Conservation (phyloP, 2,329 filamentous ascomycete species). For the Fusarium begoniae region DNA sequence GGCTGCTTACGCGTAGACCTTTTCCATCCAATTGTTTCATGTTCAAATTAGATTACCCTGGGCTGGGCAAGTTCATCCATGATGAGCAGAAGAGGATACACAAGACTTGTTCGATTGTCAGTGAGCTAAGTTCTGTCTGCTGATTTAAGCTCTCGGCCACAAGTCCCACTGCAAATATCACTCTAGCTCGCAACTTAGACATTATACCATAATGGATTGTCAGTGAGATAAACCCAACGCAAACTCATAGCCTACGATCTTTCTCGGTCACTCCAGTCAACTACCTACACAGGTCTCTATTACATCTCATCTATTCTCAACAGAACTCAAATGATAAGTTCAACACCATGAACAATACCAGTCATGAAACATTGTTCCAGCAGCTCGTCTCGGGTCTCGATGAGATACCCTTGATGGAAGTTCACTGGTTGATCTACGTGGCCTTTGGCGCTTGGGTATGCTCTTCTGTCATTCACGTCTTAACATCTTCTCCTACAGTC, state of each 20-base stretch:
- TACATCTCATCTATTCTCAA: fast-evolving
- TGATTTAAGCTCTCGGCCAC: too few relatives aligned
- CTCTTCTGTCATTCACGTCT: not conserved
- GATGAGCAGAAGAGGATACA: fast-evolving
- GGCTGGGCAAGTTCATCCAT: fast-evolving
- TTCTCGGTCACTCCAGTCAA: fast-evolving
- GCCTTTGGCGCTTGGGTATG: not conserved
- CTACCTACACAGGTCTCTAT: not conserved
- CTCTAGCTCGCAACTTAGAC: too few relatives aligned
- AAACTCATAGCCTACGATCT: not conserved
- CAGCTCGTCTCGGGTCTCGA: not conserved
- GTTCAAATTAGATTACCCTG: fast-evolving
- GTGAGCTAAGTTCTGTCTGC: too few relatives aligned
- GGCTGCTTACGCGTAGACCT: too few relatives aligned
- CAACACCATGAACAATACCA: not conserved
- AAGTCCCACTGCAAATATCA: too few relatives aligned
- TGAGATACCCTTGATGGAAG: not conserved
- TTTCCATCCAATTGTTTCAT: not conserved
- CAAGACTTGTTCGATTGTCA: too few relatives aligned
- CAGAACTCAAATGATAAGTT: fast-evolving
- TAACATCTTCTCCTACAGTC: not conserved
- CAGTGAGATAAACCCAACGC: too few relatives aligned
- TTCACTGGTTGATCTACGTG: not conserved
- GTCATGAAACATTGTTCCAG: too few relatives aligned
- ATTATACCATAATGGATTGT: too few relatives aligned